phyloP scores from a whole-genome alignment of 495 filamentous ascomycete genomes.

The Letharia lupina region DNA sequence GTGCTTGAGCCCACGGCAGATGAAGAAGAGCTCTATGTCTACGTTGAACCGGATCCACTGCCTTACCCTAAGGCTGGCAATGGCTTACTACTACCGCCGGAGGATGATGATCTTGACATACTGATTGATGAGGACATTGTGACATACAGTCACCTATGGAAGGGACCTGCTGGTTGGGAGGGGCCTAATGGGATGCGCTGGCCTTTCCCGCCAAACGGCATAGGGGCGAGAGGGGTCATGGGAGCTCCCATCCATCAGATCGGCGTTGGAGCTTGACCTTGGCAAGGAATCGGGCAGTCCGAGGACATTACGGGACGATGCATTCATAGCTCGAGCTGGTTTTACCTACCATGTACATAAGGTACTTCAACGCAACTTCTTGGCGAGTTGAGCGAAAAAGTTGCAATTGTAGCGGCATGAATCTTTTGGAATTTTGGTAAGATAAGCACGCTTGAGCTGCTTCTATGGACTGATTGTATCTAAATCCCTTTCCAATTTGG shows the following conservation, averaged over 20 bases:
- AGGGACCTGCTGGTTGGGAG: conserved; percentile 17
- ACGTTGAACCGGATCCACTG: conserved; percentile 39
- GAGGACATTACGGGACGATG: neutral
- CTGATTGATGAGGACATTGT: conserved; percentile 37
- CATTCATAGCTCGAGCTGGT: neutral
- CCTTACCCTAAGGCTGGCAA: conserved; percentile 61
- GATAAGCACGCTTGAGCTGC: neutral
- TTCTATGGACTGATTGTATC: neutral
- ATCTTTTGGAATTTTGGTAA: neutral
- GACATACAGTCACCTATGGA: conserved; percentile 39
- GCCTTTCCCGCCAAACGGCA: neutral
- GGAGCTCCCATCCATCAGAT: conserved; percentile 2
- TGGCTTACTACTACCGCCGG: conserved; percentile 34
- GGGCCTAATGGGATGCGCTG: conserved; percentile 16
- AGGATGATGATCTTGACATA: conserved; percentile 39
- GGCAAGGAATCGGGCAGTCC: neutral
- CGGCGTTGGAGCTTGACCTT: neutral
- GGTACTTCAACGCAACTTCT: neutral
- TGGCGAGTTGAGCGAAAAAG: neutral
- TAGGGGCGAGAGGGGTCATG: neutral
- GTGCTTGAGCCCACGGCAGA: conserved; percentile 18
- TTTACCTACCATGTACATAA: neutral
- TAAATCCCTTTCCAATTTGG: neutral
- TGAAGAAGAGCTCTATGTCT: conserved; percentile 33
- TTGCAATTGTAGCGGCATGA: neutral